These are phyloP conservation scores for Draba incana DNA, from an alignment of 345 rosid genomes.

Conservation along the genomic window DNA sequence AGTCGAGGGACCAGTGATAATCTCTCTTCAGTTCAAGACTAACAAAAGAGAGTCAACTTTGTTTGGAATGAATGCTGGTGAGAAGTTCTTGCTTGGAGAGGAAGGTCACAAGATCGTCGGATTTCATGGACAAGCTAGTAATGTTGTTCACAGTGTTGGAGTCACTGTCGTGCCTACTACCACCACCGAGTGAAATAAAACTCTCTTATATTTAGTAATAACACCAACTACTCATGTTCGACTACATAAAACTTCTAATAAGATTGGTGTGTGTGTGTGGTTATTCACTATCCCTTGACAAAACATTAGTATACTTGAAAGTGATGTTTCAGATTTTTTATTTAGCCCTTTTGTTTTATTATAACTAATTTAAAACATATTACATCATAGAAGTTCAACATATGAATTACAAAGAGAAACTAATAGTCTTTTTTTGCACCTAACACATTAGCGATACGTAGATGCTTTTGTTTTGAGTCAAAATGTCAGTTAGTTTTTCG, in stretches of 20 bases:
- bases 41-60: slow-evolving; percentile 35
- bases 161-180: slow-evolving; percentile 34
- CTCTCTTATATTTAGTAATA: background rate
- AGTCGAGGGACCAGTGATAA: slow-evolving; percentile 4
- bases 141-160: slow-evolving; percentile 38
- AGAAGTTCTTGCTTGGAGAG: slow-evolving; percentile 24
- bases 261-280: slow-evolving; percentile 8
- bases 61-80: slow-evolving; percentile 28
- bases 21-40: slow-evolving; percentile 31
- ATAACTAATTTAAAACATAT: too few species aligned
- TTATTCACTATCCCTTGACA: too few species aligned
- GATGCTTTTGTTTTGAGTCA: too few species aligned
- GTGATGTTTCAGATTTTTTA: too few species aligned
- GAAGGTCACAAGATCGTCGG: slow-evolving; percentile 34
- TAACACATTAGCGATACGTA: too few species aligned
- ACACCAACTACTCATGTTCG: background rate
- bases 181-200: slow-evolving; percentile 5
- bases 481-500: too few species aligned
- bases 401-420: too few species aligned
- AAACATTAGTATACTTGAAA: too few species aligned
- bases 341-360: too few species aligned
- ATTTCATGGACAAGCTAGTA: slow-evolving; percentile 39
- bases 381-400: too few species aligned
- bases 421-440: too few species aligned
- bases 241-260: slow-evolving; percentile 2